Evolutionary conservation across 78 protist genomes (phyloP).

Genomic region (slime mould (Dictyostelium discoideum)): DNA sequence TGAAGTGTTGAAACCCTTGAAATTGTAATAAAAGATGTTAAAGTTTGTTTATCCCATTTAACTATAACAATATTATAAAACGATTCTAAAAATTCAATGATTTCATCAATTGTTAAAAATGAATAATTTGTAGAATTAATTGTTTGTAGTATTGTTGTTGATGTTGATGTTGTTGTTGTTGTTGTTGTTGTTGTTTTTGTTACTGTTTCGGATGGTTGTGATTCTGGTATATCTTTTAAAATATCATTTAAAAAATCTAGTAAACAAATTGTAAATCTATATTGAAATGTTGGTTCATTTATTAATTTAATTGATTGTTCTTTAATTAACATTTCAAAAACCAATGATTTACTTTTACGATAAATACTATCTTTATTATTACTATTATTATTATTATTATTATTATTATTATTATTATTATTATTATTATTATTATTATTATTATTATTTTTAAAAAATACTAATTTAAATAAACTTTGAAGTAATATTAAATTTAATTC

Average conservation of each 20-base stretch:
- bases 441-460: not conserved
- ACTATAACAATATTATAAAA: not conserved
- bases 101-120: not conserved
- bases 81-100: not conserved
- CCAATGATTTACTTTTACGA: not conserved
- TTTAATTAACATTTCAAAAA: not conserved
- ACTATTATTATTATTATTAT: not conserved
- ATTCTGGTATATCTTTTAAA: not conserved
- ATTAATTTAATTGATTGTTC: not conserved
- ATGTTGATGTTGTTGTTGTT: not conserved
- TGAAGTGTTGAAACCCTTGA: not conserved
- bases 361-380: not conserved
- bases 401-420: not conserved
- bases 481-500: not conserved
- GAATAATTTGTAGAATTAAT: not conserved
- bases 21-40: not conserved
- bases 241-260: not conserved
- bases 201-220: not conserved
- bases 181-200: not conserved
- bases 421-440: too few relatives aligned
- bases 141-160: not conserved
- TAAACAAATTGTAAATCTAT: not conserved
- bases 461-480: not conserved
- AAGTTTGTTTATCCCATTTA: not conserved
- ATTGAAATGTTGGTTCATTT: not conserved